Evolutionary conservation across 306 rosid species (phyloP).

Genomic region (Oxytropis ochrocephala): DNA sequence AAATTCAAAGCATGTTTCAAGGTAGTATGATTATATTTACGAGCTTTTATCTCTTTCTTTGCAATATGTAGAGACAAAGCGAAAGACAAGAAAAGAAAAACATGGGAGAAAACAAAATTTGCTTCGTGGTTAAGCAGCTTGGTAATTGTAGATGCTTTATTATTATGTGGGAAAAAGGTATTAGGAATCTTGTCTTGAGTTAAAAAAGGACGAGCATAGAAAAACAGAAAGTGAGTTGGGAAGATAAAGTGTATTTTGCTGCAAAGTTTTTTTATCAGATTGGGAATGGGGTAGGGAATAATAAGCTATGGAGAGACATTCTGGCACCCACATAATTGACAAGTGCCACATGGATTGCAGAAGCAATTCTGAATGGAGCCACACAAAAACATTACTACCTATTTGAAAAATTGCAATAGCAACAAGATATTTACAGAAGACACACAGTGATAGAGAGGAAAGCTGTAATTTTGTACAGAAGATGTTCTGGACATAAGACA

Average conservation of each 20-base stretch:
- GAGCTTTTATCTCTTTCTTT: slow-evolving; percentile 19
- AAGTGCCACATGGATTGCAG: slow-evolving; percentile 28
- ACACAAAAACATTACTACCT: neutral
- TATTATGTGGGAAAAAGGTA: neutral
- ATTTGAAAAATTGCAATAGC: no score
- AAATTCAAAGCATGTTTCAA: slow-evolving; percentile 28
- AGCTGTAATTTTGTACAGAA: neutral
- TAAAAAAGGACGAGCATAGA: slow-evolving; percentile 17
- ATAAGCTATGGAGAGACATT: neutral
- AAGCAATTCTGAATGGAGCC: slow-evolving; percentile 3
- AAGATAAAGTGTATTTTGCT: slow-evolving; percentile 16
- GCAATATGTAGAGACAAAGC: slow-evolving; percentile 15
- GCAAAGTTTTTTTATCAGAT: slow-evolving; percentile 11
- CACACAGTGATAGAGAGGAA: no score
- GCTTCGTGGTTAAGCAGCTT: slow-evolving; percentile 21
- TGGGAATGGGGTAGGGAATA: slow-evolving; percentile 9
- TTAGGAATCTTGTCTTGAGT: slow-evolving; percentile 22
- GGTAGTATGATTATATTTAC: slow-evolving; percentile 6
- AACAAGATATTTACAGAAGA: neutral
- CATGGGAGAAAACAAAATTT: neutral
- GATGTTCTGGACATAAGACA: no score
- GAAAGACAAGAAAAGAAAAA: slow-evolving; percentile 19
- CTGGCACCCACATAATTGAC: slow-evolving; percentile 23
- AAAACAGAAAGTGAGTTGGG: slow-evolving; percentile 18
- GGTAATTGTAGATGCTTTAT: neutral